Evolutionary conservation across 495 filamentous ascomycete genomes (phyloP).

Genomic region (Monascus purpureus): DNA sequence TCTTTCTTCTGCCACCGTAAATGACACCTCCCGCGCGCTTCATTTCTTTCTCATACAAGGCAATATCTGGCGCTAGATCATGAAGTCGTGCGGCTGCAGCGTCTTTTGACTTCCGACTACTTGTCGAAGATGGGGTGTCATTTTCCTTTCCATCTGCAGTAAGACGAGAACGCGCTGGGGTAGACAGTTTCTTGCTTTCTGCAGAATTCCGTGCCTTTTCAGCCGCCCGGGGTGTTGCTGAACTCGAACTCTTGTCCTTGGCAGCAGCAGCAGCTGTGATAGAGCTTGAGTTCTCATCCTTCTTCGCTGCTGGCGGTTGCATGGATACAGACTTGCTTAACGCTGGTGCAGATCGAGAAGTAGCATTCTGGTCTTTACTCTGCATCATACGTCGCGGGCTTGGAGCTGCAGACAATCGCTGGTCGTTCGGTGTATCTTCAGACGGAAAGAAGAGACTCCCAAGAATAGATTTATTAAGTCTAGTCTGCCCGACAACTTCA

Average conservation of each 20-base stretch:
- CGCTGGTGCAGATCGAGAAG: no score
- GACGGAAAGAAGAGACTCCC: conserved; percentile 41
- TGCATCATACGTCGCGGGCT: conserved; percentile 20
- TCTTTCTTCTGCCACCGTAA: conserved; percentile 51
- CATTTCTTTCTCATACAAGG: conserved; percentile 83
- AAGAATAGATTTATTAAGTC: conserved; percentile 41
- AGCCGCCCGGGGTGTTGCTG: conserved; percentile 16
- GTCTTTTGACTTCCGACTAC: conserved; percentile 77
- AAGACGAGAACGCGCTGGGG: conserved; percentile 31
- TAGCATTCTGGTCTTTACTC: conserved; percentile 21
- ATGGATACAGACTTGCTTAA: conserved; percentile 5
- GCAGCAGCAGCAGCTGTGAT: conserved; percentile 3
- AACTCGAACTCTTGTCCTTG: no score
- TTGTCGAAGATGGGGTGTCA: conserved; percentile 62
- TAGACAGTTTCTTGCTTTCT: conserved; percentile 20
- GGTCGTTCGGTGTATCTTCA: conserved; percentile 9
- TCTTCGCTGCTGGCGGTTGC: conserved; percentile 9
- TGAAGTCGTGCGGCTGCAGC: conserved; percentile 65
- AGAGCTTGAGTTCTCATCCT: conserved; percentile 6
- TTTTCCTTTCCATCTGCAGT: conserved; percentile 62
- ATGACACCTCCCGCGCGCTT: conserved; percentile 75
- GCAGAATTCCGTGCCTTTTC: conserved; percentile 16
- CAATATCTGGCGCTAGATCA: conserved; percentile 65
- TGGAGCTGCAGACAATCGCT: conserved; percentile 2
- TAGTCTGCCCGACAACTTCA: conserved; percentile 82